Evolutionary conservation across 2,329 filamentous ascomycete genomes (phyloP).

Genomic region (Grosmannia huntii): DNA sequence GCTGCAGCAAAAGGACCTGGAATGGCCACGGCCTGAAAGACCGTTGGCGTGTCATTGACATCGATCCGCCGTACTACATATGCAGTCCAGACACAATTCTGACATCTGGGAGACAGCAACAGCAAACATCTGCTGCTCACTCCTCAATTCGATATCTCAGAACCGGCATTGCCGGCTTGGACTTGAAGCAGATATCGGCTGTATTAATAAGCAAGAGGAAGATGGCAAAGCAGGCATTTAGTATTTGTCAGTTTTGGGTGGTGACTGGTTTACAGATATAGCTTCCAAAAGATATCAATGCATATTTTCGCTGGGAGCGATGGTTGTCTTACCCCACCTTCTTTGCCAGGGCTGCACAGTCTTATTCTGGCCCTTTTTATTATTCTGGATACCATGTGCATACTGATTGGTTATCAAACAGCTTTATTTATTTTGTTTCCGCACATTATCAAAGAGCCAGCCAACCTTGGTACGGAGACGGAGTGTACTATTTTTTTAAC

Average conservation of each 20-base stretch:
- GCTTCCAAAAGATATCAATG: neutral
- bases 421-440: too few species aligned
- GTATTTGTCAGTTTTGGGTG: neutral
- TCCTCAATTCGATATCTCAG: constrained; percentile 10
- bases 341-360: neutral
- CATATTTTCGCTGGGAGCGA: neutral
- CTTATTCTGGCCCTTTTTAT: constrained; percentile 1
- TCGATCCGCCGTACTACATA: constrained; percentile 13
- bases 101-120: constrained; percentile 7
- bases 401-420: neutral
- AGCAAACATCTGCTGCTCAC: constrained; percentile 11
- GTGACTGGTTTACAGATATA: neutral
- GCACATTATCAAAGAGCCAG: too few species aligned
- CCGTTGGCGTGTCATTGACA: constrained; percentile 17
- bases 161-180: constrained; percentile 15
- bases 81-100: constrained; percentile 14
- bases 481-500: too few species aligned
- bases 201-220: constrained; percentile 9
- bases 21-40: constrained; percentile 16
- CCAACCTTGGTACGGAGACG: too few species aligned
- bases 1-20: constrained; percentile 13
- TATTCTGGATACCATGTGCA: constrained; percentile 7
- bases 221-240: too few species aligned
- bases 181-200: constrained; percentile 17
- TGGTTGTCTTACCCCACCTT: neutral